Evolutionary conservation across 305 asterid genomes (phyloP).

Genomic region (Solanum chacoense): DNA sequence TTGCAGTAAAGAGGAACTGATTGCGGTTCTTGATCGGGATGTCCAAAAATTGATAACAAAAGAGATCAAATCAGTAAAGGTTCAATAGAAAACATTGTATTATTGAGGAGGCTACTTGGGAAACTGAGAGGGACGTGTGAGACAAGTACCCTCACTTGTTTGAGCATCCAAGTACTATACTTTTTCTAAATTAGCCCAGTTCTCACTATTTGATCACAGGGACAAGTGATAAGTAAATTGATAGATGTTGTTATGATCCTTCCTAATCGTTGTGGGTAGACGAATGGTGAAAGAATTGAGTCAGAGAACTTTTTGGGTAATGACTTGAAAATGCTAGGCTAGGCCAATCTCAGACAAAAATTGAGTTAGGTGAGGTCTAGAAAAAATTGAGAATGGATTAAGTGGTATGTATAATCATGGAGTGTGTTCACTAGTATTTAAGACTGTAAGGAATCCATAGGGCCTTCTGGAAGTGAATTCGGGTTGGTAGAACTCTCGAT

Average conservation of each 20-base stretch:
- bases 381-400: not conserved
- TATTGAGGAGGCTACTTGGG: not conserved
- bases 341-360: not conserved
- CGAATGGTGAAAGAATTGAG: not conserved
- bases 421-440: not conserved
- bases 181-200: not conserved
- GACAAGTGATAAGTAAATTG: not conserved
- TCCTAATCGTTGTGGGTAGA: not conserved
- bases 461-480: not conserved
- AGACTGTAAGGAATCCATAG: not conserved
- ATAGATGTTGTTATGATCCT: not conserved
- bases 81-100: not conserved
- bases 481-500: not conserved
- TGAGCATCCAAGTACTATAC: not conserved
- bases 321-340: not conserved
- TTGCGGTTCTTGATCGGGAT: not conserved
- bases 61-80: not conserved
- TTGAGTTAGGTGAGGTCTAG: not conserved
- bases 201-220: not conserved
- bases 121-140: not conserved
- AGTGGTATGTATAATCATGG: not conserved
- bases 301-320: not conserved
- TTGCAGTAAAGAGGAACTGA: not conserved
- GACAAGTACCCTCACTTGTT: not conserved
- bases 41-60: not conserved